A percentile compares a stretch with the other conserved stretches of the same genome.
phyloP scores from a whole-genome alignment of 75 land plant species.

The Adiantum capillusveneris region DNA sequence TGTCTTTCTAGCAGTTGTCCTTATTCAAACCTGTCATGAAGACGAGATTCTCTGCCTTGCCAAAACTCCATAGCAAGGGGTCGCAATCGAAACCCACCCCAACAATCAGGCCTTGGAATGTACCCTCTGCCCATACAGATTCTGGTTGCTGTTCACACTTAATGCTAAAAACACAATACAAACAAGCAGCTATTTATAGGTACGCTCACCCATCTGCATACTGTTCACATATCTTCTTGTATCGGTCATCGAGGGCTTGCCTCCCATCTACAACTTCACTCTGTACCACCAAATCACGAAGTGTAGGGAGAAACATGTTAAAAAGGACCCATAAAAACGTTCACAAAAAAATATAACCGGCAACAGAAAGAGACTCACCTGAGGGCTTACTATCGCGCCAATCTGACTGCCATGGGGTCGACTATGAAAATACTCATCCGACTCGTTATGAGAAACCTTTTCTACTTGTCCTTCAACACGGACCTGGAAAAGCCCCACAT shows the following conservation, averaged over 20 bases:
- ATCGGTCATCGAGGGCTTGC: slow-evolving; percentile 41
- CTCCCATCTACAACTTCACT: slow-evolving; percentile 75
- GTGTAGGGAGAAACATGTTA: neutral
- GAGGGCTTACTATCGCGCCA: slow-evolving; percentile 90
- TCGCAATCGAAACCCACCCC: slow-evolving; percentile 89
- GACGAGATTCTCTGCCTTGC: slow-evolving; percentile 95
- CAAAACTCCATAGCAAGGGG: slow-evolving; percentile 81
- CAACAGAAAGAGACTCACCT: slow-evolving; percentile 38
- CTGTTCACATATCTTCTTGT: slow-evolving; percentile 53
- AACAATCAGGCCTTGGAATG: slow-evolving; percentile 80
- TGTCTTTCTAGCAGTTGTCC: neutral
- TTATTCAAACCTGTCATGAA: slow-evolving; percentile 75
- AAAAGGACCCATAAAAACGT: neutral
- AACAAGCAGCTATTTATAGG: too few species aligned
- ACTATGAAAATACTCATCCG: slow-evolving; percentile 89
- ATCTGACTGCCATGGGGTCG: slow-evolving; percentile 95
- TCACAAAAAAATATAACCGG: neutral
- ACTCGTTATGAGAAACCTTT: slow-evolving; percentile 83
- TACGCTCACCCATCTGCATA: slow-evolving; percentile 68
- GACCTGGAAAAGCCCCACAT: slow-evolving; percentile 40
- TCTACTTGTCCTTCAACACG: slow-evolving; percentile 83
- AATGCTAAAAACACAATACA: too few species aligned
- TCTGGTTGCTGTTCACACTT: too few species aligned
- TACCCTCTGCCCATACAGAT: slow-evolving; percentile 41
- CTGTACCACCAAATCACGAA: slow-evolving; percentile 30